Evolutionary conservation across 2,329 filamentous ascomycete species (phyloP).

Genomic region (Paramyrothecium roridum): DNA sequence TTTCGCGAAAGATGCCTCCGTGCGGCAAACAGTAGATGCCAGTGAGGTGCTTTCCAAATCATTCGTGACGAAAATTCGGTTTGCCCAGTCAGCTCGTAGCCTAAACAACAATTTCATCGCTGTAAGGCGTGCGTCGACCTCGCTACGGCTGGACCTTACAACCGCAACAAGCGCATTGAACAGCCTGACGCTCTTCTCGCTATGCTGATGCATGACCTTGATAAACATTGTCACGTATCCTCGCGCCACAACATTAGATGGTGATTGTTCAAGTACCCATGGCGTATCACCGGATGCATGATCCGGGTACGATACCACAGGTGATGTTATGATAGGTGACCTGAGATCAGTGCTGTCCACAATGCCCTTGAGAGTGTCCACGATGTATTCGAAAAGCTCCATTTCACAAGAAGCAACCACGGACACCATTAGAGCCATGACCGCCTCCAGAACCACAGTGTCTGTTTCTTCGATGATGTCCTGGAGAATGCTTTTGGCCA

Average conservation of each 20-base stretch:
- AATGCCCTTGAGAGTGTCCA: constrained; percentile 49
- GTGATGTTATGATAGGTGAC: constrained; percentile 32
- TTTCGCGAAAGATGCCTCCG: constrained; percentile 47
- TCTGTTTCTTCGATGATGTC: constrained; percentile 63
- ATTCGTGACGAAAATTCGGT: constrained; percentile 69
- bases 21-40: constrained; percentile 68
- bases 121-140: constrained; percentile 67
- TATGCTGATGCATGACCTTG: constrained; percentile 64
- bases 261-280: constrained; percentile 37
- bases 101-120: constrained; percentile 79
- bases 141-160: constrained; percentile 55
- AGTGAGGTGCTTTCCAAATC: constrained; percentile 71
- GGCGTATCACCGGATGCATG: neutral
- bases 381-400: constrained; percentile 56
- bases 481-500: constrained; percentile 60
- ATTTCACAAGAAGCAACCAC: constrained; percentile 60
- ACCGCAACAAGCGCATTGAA: constrained; percentile 65
- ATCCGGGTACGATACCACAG: constrained; percentile 19
- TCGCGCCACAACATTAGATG: constrained; percentile 67
- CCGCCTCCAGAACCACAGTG: constrained; percentile 59
- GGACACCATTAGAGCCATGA: constrained; percentile 62
- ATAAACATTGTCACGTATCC: constrained; percentile 77
- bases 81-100: constrained; percentile 76
- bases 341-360: constrained; percentile 45
- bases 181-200: constrained; percentile 59